Evolutionary conservation across 106 monocot species (phyloP).

Genomic region (Acorus calamus): DNA sequence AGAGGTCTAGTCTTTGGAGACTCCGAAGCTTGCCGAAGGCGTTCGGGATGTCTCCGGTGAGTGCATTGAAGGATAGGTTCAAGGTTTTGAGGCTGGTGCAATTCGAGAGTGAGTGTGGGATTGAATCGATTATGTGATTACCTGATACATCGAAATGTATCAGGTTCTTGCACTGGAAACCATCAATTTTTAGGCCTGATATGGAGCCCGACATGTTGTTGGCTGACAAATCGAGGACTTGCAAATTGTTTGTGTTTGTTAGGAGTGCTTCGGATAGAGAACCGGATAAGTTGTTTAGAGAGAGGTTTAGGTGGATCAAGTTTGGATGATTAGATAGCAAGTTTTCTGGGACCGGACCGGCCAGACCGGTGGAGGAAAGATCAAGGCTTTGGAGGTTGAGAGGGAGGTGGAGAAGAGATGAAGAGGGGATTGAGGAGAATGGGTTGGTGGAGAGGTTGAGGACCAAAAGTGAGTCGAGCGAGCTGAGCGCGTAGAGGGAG

Average conservation of each 20-base stretch:
- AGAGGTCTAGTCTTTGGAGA: conserved; percentile 61
- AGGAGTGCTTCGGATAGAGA: conserved; percentile 30
- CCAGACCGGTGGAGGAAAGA: conserved; percentile 39
- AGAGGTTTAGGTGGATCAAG: conserved; percentile 33
- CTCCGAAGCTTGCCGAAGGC: conserved; percentile 23
- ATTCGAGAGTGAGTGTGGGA: conserved; percentile 41
- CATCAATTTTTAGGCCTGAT: conserved; percentile 19
- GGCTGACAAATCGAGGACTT: conserved; percentile 52
- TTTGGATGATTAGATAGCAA: conserved; percentile 29
- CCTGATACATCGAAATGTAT: conserved; percentile 43
- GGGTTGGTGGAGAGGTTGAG: conserved; percentile 62
- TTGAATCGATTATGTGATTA: conserved; percentile 27
- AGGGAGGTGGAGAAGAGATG: conserved; percentile 38
- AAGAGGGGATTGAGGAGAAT: conserved; percentile 30
- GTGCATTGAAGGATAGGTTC: conserved; percentile 62
- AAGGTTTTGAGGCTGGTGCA: conserved; percentile 40
- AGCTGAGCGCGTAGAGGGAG: conserved; percentile 31
- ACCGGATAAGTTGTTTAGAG: conserved; percentile 60
- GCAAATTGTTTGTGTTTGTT: conserved; percentile 23
- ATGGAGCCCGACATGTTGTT: conserved; percentile 54
- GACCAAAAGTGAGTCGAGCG: conserved; percentile 29
- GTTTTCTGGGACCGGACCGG: conserved; percentile 29
- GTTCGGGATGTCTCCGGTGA: conserved; percentile 46
- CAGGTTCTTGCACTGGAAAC: conserved; percentile 32
- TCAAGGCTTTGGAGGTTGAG: conserved; percentile 30